These are phyloP conservation scores for Panicum miliaceum DNA, from an alignment of 176 grass and related monocot genomes.

Conservation along the genomic window DNA sequence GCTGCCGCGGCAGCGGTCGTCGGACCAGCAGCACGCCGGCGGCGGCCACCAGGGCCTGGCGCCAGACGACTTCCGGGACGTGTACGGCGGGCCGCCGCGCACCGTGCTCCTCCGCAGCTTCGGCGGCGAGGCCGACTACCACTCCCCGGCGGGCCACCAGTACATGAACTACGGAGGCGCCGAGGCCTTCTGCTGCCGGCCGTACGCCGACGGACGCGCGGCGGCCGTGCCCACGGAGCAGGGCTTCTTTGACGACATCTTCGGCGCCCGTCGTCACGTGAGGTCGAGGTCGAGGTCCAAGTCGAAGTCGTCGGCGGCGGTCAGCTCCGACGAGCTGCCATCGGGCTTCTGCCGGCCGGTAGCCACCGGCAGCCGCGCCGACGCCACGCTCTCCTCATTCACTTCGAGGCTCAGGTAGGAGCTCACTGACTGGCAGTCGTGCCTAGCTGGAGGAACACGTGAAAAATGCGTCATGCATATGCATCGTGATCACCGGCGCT, in stretches of 20 bases:
- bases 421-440: neutral
- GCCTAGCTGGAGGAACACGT: neutral
- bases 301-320: conserved; percentile 67
- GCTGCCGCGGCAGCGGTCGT: conserved; percentile 51
- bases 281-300: conserved; percentile 71
- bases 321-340: conserved; percentile 66
- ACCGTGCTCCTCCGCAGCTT: conserved; percentile 83
- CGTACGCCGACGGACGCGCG: conserved; percentile 11
- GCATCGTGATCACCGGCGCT: neutral
- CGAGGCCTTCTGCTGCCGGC: conserved; percentile 37
- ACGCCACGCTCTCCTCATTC: conserved; percentile 70
- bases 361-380: conserved; percentile 19
- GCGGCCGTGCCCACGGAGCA: conserved; percentile 65
- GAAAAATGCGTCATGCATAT: conserved; percentile 10
- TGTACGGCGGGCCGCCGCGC: conserved; percentile 86
- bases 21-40: conserved; percentile 24
- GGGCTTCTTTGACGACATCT: conserved; percentile 91
- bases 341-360: conserved; percentile 23
- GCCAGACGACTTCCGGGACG: conserved; percentile 76
- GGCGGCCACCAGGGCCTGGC: conserved; percentile 41
- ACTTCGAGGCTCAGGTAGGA: conserved; percentile 82
- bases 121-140: conserved; percentile 47
- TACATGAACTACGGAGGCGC: conserved; percentile 25
- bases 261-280: conserved; percentile 50
- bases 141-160: conserved; percentile 22